Conservation (phyloP, 2,329 filamentous ascomycete genomes). For the Monilinia polystroma region DNA sequence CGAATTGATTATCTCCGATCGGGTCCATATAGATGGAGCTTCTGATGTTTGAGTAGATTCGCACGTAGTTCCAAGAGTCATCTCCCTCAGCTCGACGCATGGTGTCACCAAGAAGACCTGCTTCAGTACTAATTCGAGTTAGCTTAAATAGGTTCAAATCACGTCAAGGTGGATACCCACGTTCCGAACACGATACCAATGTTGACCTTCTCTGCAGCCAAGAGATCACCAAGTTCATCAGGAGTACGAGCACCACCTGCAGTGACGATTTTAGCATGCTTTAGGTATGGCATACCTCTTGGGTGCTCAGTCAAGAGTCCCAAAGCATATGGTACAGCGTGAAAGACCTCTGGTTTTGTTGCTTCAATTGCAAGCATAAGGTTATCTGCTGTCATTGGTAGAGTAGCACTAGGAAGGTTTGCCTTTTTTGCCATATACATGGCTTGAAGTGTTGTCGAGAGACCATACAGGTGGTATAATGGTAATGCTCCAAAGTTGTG, state of each 20-base stretch:
- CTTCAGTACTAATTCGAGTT: slow-evolving; percentile 48
- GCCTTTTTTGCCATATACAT: slow-evolving; percentile 52
- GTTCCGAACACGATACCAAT: slow-evolving; percentile 55
- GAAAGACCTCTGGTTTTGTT: slow-evolving; percentile 45
- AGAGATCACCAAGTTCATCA: slow-evolving; percentile 54
- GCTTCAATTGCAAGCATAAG: slow-evolving; percentile 47
- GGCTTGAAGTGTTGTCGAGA: slow-evolving; percentile 54
- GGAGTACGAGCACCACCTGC: slow-evolving; percentile 59
- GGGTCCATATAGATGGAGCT: slow-evolving; percentile 30
- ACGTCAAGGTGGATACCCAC: neutral
- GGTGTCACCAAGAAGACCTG: slow-evolving; percentile 59
- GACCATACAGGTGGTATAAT: slow-evolving; percentile 58
- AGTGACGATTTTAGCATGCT: slow-evolving; percentile 51
- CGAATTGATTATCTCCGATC: slow-evolving; percentile 39
- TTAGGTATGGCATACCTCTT: slow-evolving; percentile 52
- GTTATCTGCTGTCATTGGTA: slow-evolving; percentile 54
- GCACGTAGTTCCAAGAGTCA: slow-evolving; percentile 60
- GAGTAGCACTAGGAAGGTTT: slow-evolving; percentile 52
- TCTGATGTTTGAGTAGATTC: slow-evolving; percentile 31
- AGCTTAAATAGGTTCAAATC: neutral
- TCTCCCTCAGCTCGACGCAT: slow-evolving; percentile 50
- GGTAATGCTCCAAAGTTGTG: slow-evolving; percentile 55
- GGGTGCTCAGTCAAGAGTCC: slow-evolving; percentile 60
- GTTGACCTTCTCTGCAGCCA: slow-evolving; percentile 54
- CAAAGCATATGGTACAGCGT: slow-evolving; percentile 53